Base-by-base conservation (phyloP, 345 rosid species). In the Aurinia saxatilis region DNA sequence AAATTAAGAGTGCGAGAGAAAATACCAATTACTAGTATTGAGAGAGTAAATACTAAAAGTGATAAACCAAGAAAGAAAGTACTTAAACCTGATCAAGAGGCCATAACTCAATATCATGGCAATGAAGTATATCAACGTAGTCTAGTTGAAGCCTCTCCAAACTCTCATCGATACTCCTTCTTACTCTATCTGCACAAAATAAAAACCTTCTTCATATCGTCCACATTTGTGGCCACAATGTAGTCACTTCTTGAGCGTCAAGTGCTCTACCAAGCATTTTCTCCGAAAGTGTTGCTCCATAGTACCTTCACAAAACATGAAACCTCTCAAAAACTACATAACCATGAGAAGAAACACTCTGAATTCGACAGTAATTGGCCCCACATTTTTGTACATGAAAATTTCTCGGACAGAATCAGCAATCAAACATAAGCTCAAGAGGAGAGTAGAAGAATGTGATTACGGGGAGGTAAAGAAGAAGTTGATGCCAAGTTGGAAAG, bases 401-500 rank as follows among this genome's bases (percentile, higher is more conserved):
- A 33, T 49, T 25, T 8, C 36, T 36, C 33, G 9, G 41, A 39
- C 0, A 8, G 9, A 60, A 57, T 8, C 50, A 49, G 18, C 25
- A 40, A 33, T n/a, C n/a, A n/a, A n/a, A n/a, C n/a, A n/a, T n/a
- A n/a, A n/a, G n/a, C n/a, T n/a, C n/a, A n/a, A n/a, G n/a, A n/a
- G 40, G n/a, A 63, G 50, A 42, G 7, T 2, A 31, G 44, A 58
- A 23, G 15, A 53, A 57, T n/a, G 68, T 31, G 66, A 31, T 17
- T 81, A 93, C 99, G 99, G 99, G 11, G 96, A 93, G 70, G 99
- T 93, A 71, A 90, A 95, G 75, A 90, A 93, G 85, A 93, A 93
- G 78, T 93, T 93, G 73, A 90, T 90, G 65, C 96, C 92, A 19
- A 78, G 81, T 36, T 79, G 82, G 72, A 90, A 87, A 57, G 99